Evolutionary conservation across 2,329 filamentous ascomycete genomes (phyloP).

Genomic region (Periconia sp.): DNA sequence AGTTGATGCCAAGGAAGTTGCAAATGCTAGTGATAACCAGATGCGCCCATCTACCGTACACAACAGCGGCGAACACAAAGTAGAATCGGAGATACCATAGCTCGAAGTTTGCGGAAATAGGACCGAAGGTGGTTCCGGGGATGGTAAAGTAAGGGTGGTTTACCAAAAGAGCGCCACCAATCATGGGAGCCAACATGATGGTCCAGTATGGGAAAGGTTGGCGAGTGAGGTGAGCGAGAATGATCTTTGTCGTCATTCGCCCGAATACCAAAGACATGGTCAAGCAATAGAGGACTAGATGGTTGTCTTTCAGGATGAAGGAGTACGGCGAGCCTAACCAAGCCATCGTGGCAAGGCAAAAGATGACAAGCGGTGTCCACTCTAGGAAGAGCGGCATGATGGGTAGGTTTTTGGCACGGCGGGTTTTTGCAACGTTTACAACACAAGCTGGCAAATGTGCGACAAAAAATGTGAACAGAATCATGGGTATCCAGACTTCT

Average conservation of each 20-base stretch:
- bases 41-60: conserved; percentile 91
- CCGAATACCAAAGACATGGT: conserved; percentile 98
- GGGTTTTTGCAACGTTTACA: conserved; percentile 77
- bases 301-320: conserved; percentile 77
- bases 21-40: conserved; percentile 91
- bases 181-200: conserved; percentile 80
- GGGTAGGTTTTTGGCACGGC: conserved; percentile 70
- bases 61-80: conserved; percentile 78
- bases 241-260: conserved; percentile 98
- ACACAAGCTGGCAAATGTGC: conserved; percentile 87
- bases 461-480: conserved; percentile 50
- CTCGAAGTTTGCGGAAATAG: conserved; percentile 67
- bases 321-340: conserved; percentile 94
- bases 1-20: conserved; percentile 89
- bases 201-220: conserved; percentile 98
- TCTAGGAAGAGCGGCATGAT: conserved; percentile 84
- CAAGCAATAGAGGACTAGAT: conserved; percentile 86
- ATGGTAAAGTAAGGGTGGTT: conserved; percentile 72
- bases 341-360: conserved; percentile 70
- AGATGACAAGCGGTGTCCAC: conserved; percentile 89
- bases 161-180: conserved; percentile 78
- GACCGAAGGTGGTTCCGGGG: conserved; percentile 52
- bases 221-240: conserved; percentile 87
- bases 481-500: conserved; percentile 78
- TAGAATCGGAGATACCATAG: conserved; percentile 82